Percentiles rank a stretch among this genome's conserved stretches.
Conservation (phyloP, 2,329 filamentous ascomycete species). For the Claviceps pazoutovae region DNA sequence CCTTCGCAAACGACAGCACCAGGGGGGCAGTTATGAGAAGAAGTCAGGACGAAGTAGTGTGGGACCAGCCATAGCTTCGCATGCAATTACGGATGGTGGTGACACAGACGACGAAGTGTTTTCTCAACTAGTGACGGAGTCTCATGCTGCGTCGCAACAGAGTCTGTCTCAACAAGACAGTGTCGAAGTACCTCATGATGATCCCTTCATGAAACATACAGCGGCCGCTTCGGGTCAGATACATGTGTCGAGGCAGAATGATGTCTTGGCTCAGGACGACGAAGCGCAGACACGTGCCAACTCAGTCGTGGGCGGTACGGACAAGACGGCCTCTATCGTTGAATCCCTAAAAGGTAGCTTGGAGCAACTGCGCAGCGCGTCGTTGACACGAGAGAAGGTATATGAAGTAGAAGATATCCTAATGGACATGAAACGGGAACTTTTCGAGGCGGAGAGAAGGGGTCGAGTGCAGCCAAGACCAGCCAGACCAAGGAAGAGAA, state of each 20-base stretch:
- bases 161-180: constrained; percentile 13
- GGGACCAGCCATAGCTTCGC: constrained; percentile 4
- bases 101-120: constrained; percentile 28
- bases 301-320: constrained; percentile 2
- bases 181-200: not conserved
- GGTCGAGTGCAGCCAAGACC: constrained; percentile 17
- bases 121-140: constrained; percentile 28
- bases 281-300: constrained; percentile 4
- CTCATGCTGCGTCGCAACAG: constrained; percentile 23
- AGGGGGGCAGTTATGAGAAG: not conserved
- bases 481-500: constrained; percentile 12
- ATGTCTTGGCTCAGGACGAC: constrained; percentile 1
- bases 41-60: not conserved
- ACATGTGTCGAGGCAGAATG: not conserved
- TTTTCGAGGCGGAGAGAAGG: constrained; percentile 56
- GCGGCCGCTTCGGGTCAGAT: not conserved
- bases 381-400: constrained; percentile 51
- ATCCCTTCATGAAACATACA: not conserved
- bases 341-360: constrained; percentile 28
- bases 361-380: constrained; percentile 41
- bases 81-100: constrained; percentile 11
- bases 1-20: constrained; percentile 8
- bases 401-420: constrained; percentile 63
- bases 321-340: constrained; percentile 15
- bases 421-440: constrained; percentile 62